phyloP scores from a whole-genome alignment of 179 eudicot species.

The Corrigiola litoralis region DNA sequence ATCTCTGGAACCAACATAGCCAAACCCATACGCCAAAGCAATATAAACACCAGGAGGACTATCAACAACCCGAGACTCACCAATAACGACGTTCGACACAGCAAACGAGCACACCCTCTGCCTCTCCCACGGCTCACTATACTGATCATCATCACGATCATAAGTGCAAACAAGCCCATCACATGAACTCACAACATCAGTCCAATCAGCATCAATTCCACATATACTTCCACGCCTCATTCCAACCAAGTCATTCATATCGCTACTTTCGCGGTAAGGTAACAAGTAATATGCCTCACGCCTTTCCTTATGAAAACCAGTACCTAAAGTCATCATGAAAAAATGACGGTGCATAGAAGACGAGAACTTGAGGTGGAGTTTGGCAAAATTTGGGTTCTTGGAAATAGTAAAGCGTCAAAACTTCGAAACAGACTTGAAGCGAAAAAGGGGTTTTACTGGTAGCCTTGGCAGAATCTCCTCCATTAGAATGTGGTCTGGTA shows the following conservation, averaged over 20 bases:
- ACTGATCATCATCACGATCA: neutral
- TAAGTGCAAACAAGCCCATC: neutral
- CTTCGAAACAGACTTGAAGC: neutral
- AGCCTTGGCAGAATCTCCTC: neutral
- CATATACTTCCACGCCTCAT: neutral
- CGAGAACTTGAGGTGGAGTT: neutral
- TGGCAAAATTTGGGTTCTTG: neutral
- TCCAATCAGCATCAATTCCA: too few species aligned
- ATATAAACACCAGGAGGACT: neutral
- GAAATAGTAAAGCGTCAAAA: neutral
- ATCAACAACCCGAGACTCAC: neutral
- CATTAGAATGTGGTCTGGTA: neutral
- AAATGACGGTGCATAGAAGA: neutral
- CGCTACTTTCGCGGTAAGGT: neutral
- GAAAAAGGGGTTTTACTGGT: constrained; percentile 1
- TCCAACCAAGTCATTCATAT: neutral
- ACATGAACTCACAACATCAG: neutral
- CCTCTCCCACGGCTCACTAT: neutral
- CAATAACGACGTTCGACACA: neutral
- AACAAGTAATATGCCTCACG: neutral
- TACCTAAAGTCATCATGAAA: neutral
- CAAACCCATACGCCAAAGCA: neutral
- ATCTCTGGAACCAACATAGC: neutral
- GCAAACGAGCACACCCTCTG: neutral
- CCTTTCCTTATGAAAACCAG: neutral